Conservation (phyloP, 2,329 filamentous ascomycete species). For the Penicillium freii region DNA sequence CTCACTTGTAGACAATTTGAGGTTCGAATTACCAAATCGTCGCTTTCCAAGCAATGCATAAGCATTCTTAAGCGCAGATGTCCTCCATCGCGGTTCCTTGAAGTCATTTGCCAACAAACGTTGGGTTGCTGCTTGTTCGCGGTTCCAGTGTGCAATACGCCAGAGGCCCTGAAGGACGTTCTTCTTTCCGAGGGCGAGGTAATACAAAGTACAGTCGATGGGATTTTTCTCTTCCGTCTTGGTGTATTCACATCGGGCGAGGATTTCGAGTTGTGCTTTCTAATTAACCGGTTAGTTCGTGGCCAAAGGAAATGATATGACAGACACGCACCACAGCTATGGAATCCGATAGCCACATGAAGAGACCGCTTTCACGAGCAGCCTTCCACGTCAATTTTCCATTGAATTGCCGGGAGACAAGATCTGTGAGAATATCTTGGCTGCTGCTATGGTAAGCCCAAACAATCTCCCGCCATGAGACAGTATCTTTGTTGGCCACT, state of each 20-base stretch:
- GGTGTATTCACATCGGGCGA: slow-evolving; percentile 91
- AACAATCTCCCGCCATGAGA: slow-evolving; percentile 53
- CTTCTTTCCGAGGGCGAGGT: slow-evolving; percentile 88
- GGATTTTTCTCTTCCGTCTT: slow-evolving; percentile 85
- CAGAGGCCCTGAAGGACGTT: slow-evolving; percentile 84
- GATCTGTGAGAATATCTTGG: slow-evolving; percentile 85
- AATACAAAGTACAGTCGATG: slow-evolving; percentile 85
- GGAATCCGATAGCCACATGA: slow-evolving; percentile 87
- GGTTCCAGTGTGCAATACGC: slow-evolving; percentile 89
- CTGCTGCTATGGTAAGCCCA: slow-evolving; percentile 51
- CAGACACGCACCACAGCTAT: slow-evolving; percentile 65
- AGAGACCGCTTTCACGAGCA: slow-evolving; percentile 81
- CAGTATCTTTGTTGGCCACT: slow-evolving; percentile 59
- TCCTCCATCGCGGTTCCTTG: slow-evolving; percentile 79
- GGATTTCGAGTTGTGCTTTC: slow-evolving; percentile 78
- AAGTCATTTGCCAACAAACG: slow-evolving; percentile 89
- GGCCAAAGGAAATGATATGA: background rate
- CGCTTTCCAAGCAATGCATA: slow-evolving; percentile 91
- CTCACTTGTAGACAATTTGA: background rate
- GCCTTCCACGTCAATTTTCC: slow-evolving; percentile 79
- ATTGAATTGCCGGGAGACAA: slow-evolving; percentile 76
- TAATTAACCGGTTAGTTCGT: slow-evolving; percentile 32
- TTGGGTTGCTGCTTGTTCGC: slow-evolving; percentile 77
- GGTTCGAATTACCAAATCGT: slow-evolving; percentile 63
- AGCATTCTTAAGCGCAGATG: slow-evolving; percentile 88